phyloP scores from a whole-genome alignment of 2,329 filamentous ascomycete genomes.

The Beauveria varroae region DNA sequence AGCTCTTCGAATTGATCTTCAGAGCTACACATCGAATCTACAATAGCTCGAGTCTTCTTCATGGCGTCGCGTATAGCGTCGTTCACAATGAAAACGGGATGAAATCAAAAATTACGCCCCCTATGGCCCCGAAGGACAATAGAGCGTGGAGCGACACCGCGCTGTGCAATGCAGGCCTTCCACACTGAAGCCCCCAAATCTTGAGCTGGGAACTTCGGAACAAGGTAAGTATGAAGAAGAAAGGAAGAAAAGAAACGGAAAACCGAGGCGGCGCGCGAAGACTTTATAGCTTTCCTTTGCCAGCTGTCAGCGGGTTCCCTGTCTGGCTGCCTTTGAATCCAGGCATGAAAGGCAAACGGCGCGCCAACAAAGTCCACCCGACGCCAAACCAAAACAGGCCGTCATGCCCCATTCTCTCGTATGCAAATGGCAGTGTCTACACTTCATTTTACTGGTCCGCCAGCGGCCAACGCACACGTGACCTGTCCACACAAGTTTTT shows the following conservation, averaged over 20 bases:
- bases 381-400: slow-evolving; percentile 3
- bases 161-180: slow-evolving; percentile 50
- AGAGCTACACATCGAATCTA: neutral
- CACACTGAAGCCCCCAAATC: slow-evolving; percentile 34
- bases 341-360: slow-evolving; percentile 13
- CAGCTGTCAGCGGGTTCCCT: slow-evolving; percentile 5
- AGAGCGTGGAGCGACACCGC: slow-evolving; percentile 40
- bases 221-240: slow-evolving; percentile 50
- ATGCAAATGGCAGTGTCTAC: neutral
- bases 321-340: slow-evolving; percentile 17
- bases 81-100: slow-evolving; percentile 37
- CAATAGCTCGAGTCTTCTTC: slow-evolving; percentile 31
- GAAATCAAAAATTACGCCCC: slow-evolving; percentile 48
- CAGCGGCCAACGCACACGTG: slow-evolving; percentile 13
- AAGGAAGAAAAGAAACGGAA: slow-evolving; percentile 22
- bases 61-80: slow-evolving; percentile 30
- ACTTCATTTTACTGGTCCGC: neutral
- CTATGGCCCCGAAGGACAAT: slow-evolving; percentile 50
- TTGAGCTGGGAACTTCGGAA: slow-evolving; percentile 37
- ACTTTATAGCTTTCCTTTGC: slow-evolving; percentile 27
- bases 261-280: neutral
- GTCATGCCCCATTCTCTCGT: neutral
- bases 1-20: neutral
- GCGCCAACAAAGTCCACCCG: slow-evolving; percentile 6
- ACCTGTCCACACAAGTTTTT: slow-evolving; percentile 17